Evolutionary conservation across 805 yeast genomes (phyloP).

Genomic region (Ogataea pilisensis): DNA sequence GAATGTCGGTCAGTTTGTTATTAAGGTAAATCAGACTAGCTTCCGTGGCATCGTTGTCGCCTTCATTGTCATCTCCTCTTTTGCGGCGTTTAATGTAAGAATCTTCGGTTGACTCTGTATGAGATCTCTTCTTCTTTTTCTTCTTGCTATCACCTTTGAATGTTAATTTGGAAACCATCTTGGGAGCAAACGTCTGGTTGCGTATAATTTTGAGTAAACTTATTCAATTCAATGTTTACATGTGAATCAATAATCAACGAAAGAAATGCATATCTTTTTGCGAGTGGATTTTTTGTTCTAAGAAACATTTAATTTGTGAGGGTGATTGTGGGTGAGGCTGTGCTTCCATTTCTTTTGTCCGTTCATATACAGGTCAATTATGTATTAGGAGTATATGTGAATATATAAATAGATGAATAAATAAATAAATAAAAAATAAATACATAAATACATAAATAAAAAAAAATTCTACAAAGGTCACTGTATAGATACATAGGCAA

Average conservation of each 20-base stretch:
- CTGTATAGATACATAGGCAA: too few relatives aligned
- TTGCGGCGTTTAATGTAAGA: not conserved
- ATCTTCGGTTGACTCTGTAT: not conserved
- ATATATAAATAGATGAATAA: not conserved
- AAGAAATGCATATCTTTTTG: too few relatives aligned
- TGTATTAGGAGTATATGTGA: not conserved
- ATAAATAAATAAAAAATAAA: not conserved
- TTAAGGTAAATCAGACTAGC: constrained; percentile 21
- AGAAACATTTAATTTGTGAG: too few relatives aligned
- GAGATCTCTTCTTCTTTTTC: constrained; percentile 13
- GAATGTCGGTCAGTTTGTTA: constrained; percentile 14
- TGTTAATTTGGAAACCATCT: constrained; percentile 30
- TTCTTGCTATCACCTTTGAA: constrained; percentile 29
- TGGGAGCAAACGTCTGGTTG: too few relatives aligned
- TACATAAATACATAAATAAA: not conserved
- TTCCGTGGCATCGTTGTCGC: constrained; percentile 1
- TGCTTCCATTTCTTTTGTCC: too few relatives aligned
- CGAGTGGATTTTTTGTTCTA: too few relatives aligned
- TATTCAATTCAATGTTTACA: too few relatives aligned
- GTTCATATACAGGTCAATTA: not conserved
- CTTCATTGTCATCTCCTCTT: not conserved
- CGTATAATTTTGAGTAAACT: too few relatives aligned
- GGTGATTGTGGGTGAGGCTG: too few relatives aligned
- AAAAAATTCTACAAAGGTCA: too few relatives aligned
- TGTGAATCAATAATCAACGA: too few relatives aligned